Base-by-base conservation (phyloP, 495 filamentous ascomycete genomes). In the Ascobolus immersus region DNA sequence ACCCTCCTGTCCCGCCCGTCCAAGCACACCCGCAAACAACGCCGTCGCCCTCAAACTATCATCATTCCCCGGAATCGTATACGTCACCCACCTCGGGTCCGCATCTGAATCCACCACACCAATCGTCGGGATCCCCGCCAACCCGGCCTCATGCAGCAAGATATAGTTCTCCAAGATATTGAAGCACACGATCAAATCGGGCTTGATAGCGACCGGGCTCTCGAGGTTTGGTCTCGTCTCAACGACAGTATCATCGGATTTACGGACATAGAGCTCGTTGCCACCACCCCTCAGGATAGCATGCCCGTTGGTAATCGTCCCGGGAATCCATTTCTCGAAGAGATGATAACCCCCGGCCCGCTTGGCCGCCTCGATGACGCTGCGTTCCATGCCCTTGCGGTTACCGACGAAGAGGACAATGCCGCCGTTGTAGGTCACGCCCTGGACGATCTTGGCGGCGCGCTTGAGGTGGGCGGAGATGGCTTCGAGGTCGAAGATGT, bases 1-100 rank as follows among this genome's bases (percentile, higher is more conserved):
- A 20, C 86, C 86, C 30, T 65, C 58, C 54, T 90, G 55, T 7
- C 80, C 86, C 4, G 89, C 86, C 3, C 73, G 61, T 3, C 81
- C 89, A 9, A 99, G 59, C 5, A 81, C 67, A 26, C 77, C 77
- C 7, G 75, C 75, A 47, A 99, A 80, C 37, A 94, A 58, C 44
- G 70, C 62, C 12, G 78, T 61, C 39, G 71, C 68, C 13, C 82
- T 71, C 42, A 93, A 44, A 14, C 70, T 76, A 54, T 99, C 86
- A 47, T 99, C 86, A 49, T 99, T 99, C 13, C 79, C 75, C 4
- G 86, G 86, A 42, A 99, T 92, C 2, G 78, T 77, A 52, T 99
- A 99, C 5, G 86, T 99, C 20, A 94, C 79, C 61, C 77, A 79
- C 1, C 77, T 79, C 3, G 86, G 79, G 55, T 99, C 69, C 4